A percentile compares a stretch with the other conserved stretches of the same genome.
Evolutionary conservation across 352 stramenopile species (phyloP).

Genomic region (Thalassiosira pacifica): DNA sequence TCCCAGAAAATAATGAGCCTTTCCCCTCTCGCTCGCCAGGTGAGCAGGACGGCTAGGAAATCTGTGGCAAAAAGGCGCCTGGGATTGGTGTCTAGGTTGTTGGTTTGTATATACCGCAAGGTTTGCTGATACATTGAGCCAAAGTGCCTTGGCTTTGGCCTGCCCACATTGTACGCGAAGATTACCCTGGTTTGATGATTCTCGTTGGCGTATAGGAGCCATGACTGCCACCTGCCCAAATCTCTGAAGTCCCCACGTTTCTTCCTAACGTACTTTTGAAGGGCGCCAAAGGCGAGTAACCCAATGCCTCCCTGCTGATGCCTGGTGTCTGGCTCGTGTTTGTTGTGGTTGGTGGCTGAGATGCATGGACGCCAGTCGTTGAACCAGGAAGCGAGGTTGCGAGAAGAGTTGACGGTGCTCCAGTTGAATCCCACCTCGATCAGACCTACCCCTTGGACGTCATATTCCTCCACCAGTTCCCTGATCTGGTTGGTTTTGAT

Average conservation of each 20-base stretch:
- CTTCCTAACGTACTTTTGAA: neutral
- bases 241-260: neutral
- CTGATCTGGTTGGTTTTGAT: neutral
- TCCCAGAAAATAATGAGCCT: neutral
- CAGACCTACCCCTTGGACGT: neutral
- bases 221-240: neutral
- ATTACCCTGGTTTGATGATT: neutral
- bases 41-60: neutral
- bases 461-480: neutral
- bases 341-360: neutral
- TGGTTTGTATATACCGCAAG: neutral
- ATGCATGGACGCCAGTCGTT: neutral
- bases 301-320: too few relatives aligned
- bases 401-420: neutral
- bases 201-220: neutral
- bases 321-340: neutral
- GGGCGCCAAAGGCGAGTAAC: neutral
- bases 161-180: neutral
- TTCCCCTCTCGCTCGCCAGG: too few relatives aligned
- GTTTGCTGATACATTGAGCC: neutral
- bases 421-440: neutral
- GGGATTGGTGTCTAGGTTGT: neutral
- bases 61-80: neutral
- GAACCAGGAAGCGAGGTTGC: neutral
- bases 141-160: neutral